A percentile compares a stretch with the other conserved stretches of the same genome.
These are phyloP conservation scores for Saraca asoca DNA, from an alignment of 331 rosid genomes.

Conservation along the genomic window DNA sequence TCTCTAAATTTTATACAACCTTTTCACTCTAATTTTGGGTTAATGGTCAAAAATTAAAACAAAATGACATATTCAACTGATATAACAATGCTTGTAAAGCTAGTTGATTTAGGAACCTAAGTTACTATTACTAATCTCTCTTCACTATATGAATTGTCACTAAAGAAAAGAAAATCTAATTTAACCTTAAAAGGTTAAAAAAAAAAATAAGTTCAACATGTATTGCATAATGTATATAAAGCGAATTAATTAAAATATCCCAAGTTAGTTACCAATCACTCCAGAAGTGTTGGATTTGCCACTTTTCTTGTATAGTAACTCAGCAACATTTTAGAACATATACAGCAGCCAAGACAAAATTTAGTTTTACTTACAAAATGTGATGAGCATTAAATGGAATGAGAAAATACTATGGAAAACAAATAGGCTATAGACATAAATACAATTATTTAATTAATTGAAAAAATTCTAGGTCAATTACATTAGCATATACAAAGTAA, in stretches of 20 bases:
- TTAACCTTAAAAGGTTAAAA: background rate
- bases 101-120: too few relatives aligned
- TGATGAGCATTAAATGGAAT: background rate
- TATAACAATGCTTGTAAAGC: too few relatives aligned
- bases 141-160: too few relatives aligned
- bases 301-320: background rate
- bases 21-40: too few relatives aligned
- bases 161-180: background rate
- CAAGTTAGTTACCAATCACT: too few relatives aligned
- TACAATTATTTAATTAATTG: background rate
- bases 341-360: background rate
- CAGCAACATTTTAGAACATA: background rate
- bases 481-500: background rate
- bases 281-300: slow-evolving; percentile 24
- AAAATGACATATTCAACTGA: background rate
- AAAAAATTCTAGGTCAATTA: background rate
- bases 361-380: background rate
- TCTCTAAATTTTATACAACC: too few relatives aligned
- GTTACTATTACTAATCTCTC: too few relatives aligned
- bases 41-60: background rate
- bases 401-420: background rate
- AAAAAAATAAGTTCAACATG: background rate
- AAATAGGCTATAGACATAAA: background rate
- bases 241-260: too few relatives aligned
- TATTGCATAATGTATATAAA: too few relatives aligned